phyloP scores from a whole-genome alignment of 106 monocot genomes.

The Amphibolis antarctica region DNA sequence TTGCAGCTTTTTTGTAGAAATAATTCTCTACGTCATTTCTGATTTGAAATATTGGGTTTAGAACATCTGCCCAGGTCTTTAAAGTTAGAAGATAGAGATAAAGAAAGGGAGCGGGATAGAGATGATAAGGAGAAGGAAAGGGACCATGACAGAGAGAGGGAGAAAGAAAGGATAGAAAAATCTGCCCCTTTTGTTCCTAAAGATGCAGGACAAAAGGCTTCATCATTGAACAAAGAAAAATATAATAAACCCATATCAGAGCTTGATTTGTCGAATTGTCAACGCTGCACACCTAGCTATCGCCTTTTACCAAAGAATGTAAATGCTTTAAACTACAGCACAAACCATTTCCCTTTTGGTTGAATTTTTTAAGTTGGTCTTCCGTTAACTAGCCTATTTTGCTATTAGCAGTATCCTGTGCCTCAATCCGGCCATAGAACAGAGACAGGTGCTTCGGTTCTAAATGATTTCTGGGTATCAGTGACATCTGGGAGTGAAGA shows the following conservation, averaged over 20 bases:
- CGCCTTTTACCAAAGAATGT: conserved; percentile 83
- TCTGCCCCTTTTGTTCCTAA: conserved; percentile 21
- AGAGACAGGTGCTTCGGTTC: conserved; percentile 47
- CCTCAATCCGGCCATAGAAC: conserved; percentile 84
- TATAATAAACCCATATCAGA: conserved; percentile 89
- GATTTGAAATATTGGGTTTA: conserved; percentile 11
- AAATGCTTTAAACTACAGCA: conserved; percentile 10
- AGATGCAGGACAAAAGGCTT: conserved; percentile 45
- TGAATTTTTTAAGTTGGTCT: conserved; percentile 3
- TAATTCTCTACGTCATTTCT: not conserved
- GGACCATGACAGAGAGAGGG: conserved; percentile 57
- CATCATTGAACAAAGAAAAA: conserved; percentile 59
- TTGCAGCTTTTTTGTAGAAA: not conserved
- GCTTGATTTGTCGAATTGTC: conserved; percentile 80
- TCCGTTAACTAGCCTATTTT: conserved; percentile 1
- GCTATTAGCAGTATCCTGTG: conserved; percentile 50
- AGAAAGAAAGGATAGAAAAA: conserved; percentile 60
- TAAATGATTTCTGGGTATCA: conserved; percentile 95
- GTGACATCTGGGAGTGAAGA: conserved; percentile 97
- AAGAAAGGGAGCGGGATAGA: conserved; percentile 50
- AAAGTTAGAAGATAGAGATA: conserved; percentile 65
- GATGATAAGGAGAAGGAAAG: conserved; percentile 66
- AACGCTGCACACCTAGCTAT: conserved; percentile 84
- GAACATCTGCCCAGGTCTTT: conserved; percentile 37
- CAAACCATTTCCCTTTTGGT: not conserved